These are phyloP conservation scores for Neoboletus subvelutipes DNA, from an alignment of 768 basidiomycete species.

Conservation along the genomic window DNA sequence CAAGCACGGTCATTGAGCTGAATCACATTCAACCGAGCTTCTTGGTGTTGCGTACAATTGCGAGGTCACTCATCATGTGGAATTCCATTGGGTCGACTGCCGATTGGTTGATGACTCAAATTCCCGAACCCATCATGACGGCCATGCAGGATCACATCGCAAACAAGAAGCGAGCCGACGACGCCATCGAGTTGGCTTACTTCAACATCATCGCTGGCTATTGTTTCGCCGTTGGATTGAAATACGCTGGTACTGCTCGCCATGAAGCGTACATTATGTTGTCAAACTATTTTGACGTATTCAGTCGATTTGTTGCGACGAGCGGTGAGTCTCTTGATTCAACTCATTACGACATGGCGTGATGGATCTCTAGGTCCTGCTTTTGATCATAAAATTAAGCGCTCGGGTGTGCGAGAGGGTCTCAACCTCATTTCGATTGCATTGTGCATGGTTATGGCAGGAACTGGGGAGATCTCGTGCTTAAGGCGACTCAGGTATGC, in stretches of 20 bases:
- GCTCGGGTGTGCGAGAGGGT: constrained; percentile 83
- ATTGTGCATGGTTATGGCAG: constrained; percentile 93
- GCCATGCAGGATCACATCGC: constrained; percentile 54
- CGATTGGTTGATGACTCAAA: constrained; percentile 69
- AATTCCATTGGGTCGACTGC: constrained; percentile 65
- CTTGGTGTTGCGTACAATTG: constrained; percentile 76
- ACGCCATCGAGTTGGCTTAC: constrained; percentile 83
- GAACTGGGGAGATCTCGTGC: constrained; percentile 91
- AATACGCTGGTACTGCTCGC: constrained; percentile 91
- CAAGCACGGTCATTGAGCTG: constrained; percentile 74
- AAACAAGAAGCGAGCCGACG: constrained; percentile 51
- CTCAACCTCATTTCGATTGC: constrained; percentile 85
- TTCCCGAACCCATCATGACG: constrained; percentile 65
- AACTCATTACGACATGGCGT: neutral
- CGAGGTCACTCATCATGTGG: constrained; percentile 85
- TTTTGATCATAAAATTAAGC: constrained; percentile 87
- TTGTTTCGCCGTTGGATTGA: constrained; percentile 89
- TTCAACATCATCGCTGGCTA: constrained; percentile 89
- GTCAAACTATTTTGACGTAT: constrained; percentile 77
- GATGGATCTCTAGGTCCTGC: constrained; percentile 51
- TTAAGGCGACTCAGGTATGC: constrained; percentile 83
- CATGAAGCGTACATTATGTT: constrained; percentile 86
- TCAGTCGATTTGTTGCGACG: constrained; percentile 67
- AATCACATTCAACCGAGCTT: constrained; percentile 89
- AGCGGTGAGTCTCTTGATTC: constrained; percentile 48